phyloP scores from a whole-genome alignment of 495 filamentous ascomycete genomes.

The Diplogelasinospora grovesii region DNA sequence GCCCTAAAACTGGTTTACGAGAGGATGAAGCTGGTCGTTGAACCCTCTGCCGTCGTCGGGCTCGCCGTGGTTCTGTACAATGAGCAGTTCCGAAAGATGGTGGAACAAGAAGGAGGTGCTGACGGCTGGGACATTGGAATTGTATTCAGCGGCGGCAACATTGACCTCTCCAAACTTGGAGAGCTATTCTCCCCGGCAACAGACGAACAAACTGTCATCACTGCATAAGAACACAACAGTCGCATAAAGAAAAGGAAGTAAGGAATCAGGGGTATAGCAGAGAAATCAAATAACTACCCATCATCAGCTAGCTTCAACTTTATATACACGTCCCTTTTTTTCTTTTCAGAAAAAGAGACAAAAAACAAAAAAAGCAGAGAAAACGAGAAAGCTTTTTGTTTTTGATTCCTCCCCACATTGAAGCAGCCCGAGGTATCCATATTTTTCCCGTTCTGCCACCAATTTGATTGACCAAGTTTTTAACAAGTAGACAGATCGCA shows the following conservation, averaged over 20 bases:
- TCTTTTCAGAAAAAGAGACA: not conserved
- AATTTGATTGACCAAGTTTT: too few species aligned
- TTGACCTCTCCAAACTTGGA: conserved; percentile 68
- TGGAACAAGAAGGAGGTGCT: conserved; percentile 62
- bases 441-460: too few species aligned
- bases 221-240: not conserved
- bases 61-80: conserved; percentile 78
- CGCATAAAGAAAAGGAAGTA: not conserved
- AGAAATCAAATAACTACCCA: not conserved
- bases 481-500: too few species aligned
- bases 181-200: conserved; percentile 45
- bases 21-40: conserved; percentile 85
- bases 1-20: conserved; percentile 78
- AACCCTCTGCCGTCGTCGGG: conserved; percentile 82
- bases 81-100: conserved; percentile 69
- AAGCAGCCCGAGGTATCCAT: conserved; percentile 4
- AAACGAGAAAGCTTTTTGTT: conserved; percentile 1
- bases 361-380: conserved; percentile 6
- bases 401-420: not conserved
- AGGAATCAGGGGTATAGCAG: not conserved
- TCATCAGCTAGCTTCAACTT: conserved; percentile 1
- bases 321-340: conserved; percentile 23
- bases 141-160: conserved; percentile 88
- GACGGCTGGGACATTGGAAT: conserved; percentile 83
- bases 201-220: too few species aligned